Evolutionary conservation across 2,329 filamentous ascomycete genomes (phyloP).

Genomic region (Fusarium sp.): DNA sequence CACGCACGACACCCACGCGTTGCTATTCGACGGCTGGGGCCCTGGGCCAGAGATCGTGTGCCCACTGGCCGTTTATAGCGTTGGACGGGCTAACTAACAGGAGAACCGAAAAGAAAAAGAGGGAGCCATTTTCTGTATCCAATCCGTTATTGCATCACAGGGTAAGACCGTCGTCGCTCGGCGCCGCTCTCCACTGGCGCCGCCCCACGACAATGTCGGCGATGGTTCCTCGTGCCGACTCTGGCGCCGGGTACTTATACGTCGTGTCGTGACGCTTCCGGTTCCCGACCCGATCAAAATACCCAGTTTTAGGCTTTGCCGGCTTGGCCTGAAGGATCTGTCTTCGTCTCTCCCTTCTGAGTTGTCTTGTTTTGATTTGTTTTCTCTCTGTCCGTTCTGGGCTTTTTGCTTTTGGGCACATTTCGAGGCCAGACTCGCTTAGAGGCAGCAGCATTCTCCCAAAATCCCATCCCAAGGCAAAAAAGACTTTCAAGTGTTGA

Average conservation of each 20-base stretch:
- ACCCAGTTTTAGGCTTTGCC: neutral
- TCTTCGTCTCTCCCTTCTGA: neutral
- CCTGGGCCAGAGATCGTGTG: slow-evolving; percentile 24
- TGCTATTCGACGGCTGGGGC: neutral
- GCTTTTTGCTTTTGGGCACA: slow-evolving; percentile 11
- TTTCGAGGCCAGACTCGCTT: slow-evolving; percentile 28
- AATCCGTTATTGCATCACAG: slow-evolving; percentile 31
- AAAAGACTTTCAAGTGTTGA: neutral
- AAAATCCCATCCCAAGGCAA: neutral
- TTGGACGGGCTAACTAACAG: slow-evolving; percentile 15
- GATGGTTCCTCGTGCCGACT: neutral
- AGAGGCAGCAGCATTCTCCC: slow-evolving; percentile 16
- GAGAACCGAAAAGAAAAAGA: neutral
- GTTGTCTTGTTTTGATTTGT: neutral
- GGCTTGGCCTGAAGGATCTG: slow-evolving; percentile 18
- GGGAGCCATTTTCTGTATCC: slow-evolving; percentile 19
- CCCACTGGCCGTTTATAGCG: slow-evolving; percentile 24
- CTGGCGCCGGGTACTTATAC: slow-evolving; percentile 26
- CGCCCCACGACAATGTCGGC: neutral
- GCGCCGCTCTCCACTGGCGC: slow-evolving; percentile 8
- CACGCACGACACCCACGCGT: slow-evolving; percentile 16
- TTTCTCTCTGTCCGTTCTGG: neutral
- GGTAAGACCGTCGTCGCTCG: neutral
- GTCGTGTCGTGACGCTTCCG: slow-evolving; percentile 20
- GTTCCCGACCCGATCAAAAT: slow-evolving; percentile 3